Base-by-base conservation (phyloP, 1,139 yeast genomes). In the Groenewaldozyma auringiensis region DNA sequence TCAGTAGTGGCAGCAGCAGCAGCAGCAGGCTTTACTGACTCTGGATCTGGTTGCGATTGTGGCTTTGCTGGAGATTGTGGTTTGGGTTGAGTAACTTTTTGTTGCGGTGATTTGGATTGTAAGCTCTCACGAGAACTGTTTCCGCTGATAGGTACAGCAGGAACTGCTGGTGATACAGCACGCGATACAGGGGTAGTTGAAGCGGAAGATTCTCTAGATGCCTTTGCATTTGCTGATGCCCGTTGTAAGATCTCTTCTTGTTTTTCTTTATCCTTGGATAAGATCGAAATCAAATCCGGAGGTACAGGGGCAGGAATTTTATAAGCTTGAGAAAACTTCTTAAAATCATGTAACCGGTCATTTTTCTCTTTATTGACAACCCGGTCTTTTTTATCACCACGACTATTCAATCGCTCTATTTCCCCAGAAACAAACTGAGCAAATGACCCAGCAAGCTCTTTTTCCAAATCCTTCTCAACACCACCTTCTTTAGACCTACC, bases 291-390 rank as follows among this genome's bases (percentile, higher is more conserved):
- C 59, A 86, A 71, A 60, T 87, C 95, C 32, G 76, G 66, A 3
- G 95, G 95, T 4, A 68, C 68, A 2, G 71, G 71, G 2, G 69
- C 59, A 20, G 54, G 57, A 46, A 87, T 78, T 65, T 85, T 86
- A 65, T 85, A 85, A 55, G 77, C 83, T 44, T 86, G 88, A 43
- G 95, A 79, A 61, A 88, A 88, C 61, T 84, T 86, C 51, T 78
- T 80, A 48, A 87, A 70, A n/a, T 92, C 85, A 53, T 83, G 81
- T 54, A 86, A 49, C 18, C 68, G 58, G 39, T 66, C 71, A 14
- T 55, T 58, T 47, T 78, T 67, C 77, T 94, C 68, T 51, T 60
- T 57, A 53, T 61, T 57, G 43, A 63, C 57, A 38, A 54, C 44
- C 42, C 54, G 54, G 50, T 59, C 57, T 53, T 58, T 55, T 57